Percentiles rank a stretch among this genome's conserved stretches.
Evolutionary conservation across 2,329 filamentous ascomycete genomes (phyloP).

Genomic region (Fusarium odoratissimum): DNA sequence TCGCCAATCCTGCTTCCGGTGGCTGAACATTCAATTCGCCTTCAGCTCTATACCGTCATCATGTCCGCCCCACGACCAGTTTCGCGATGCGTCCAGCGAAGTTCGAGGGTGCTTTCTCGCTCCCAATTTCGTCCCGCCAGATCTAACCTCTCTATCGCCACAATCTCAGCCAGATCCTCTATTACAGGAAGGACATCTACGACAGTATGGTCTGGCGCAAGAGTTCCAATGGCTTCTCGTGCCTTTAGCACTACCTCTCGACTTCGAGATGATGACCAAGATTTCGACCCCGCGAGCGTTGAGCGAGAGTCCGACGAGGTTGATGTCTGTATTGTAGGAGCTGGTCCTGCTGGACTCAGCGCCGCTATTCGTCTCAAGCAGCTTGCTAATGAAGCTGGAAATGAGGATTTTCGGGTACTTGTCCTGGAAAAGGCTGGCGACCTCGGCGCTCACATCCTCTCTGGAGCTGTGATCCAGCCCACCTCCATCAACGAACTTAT

Average conservation of each 20-base stretch:
- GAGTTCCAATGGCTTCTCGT: constrained; percentile 43
- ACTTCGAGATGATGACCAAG: constrained; percentile 56
- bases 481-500: constrained; percentile 88
- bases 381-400: constrained; percentile 91
- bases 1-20: constrained; percentile 1
- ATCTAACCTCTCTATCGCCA: constrained; percentile 38
- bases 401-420: constrained; percentile 94
- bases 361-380: constrained; percentile 97
- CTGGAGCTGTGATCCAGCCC: constrained; percentile 94
- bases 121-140: constrained; percentile 45
- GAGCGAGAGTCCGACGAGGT: constrained; percentile 94
- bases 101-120: constrained; percentile 49
- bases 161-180: constrained; percentile 31
- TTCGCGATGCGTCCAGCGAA: constrained; percentile 54
- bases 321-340: constrained; percentile 96
- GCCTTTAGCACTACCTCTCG: constrained; percentile 52
- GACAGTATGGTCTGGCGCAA: constrained; percentile 34
- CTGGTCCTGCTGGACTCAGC: constrained; percentile 91
- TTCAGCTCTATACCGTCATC: constrained; percentile 12
- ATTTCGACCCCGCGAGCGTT: constrained; percentile 73
- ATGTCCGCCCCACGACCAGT: constrained; percentile 54
- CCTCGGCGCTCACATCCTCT: constrained; percentile 93
- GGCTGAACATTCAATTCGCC: constrained; percentile 43
- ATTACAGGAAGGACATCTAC: constrained; percentile 22
- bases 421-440: constrained; percentile 96